These are phyloP conservation scores for Phytophthora pistaciae DNA, from an alignment of 352 stramenopile genomes.

Conservation along the genomic window DNA sequence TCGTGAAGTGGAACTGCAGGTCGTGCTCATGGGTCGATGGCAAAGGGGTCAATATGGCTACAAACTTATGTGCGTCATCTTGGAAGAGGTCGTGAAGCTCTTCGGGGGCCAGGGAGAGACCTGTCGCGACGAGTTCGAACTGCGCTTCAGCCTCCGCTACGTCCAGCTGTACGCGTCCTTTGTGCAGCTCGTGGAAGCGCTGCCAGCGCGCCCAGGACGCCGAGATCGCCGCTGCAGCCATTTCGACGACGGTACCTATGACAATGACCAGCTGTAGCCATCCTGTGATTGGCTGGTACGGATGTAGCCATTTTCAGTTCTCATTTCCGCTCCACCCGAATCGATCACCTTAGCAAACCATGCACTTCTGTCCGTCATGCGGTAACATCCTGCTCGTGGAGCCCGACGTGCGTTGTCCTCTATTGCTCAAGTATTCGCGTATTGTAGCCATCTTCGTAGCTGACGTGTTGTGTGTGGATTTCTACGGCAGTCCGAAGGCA, in stretches of 20 bases:
- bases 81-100: slow-evolving; percentile 41
- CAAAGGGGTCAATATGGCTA: slow-evolving; percentile 56
- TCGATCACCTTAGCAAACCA: slow-evolving; percentile 27
- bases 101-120: slow-evolving; percentile 34
- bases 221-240: slow-evolving; percentile 8
- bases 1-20: slow-evolving; percentile 54
- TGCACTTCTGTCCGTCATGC: slow-evolving; percentile 93
- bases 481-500: slow-evolving; percentile 71
- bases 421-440: not conserved
- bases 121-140: slow-evolving; percentile 62
- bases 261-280: not conserved
- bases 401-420: slow-evolving; percentile 67
- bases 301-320: not conserved
- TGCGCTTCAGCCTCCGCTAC: slow-evolving; percentile 45
- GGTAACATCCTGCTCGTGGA: slow-evolving; percentile 92
- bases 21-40: slow-evolving; percentile 21
- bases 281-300: slow-evolving; percentile 2
- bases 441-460: not conserved
- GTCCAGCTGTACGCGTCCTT: not conserved
- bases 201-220: slow-evolving; percentile 38
- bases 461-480: not conserved
- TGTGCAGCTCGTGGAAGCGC: slow-evolving; percentile 18
- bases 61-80: slow-evolving; percentile 18
- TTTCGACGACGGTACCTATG: not conserved
- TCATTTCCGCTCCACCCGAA: not conserved